phyloP scores from a whole-genome alignment of 768 basidiomycete genomes.

The Suillus weaverae region DNA sequence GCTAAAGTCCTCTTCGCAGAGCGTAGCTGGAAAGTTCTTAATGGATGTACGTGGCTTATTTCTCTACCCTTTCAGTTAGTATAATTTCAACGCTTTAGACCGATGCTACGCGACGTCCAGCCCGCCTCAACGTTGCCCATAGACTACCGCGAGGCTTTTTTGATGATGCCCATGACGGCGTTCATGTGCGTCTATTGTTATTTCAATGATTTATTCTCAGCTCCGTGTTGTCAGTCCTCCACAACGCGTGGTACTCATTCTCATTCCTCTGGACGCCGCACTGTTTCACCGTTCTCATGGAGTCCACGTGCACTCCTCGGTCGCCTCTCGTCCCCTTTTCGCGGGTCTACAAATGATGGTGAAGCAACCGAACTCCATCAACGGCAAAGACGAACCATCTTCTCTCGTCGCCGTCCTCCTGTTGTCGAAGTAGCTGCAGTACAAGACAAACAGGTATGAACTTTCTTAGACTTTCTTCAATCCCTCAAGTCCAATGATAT shows the following conservation, averaged over 20 bases:
- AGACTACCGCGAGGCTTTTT: background rate
- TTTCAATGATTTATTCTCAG: background rate
- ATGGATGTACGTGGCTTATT: background rate
- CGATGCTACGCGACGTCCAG: background rate
- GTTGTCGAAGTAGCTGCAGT: background rate
- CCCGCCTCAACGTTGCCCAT: background rate
- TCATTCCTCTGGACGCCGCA: background rate
- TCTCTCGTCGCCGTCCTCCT: background rate
- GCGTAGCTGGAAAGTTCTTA: background rate
- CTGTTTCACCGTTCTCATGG: background rate
- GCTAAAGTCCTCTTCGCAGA: background rate
- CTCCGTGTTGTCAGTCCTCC: background rate
- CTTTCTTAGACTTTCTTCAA: background rate
- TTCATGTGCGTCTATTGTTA: background rate
- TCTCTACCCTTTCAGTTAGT: background rate
- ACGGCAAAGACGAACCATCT: background rate
- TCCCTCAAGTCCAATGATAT: background rate
- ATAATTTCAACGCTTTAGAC: background rate
- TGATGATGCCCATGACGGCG: background rate
- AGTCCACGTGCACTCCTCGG: background rate
- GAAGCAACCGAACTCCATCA: background rate
- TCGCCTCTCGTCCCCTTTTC: background rate
- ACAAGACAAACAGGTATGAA: background rate
- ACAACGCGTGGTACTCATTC: background rate
- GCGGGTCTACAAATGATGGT: background rate